Conservation (phyloP, 352 stramenopile species). For the Blastocystis sp. region DNA sequence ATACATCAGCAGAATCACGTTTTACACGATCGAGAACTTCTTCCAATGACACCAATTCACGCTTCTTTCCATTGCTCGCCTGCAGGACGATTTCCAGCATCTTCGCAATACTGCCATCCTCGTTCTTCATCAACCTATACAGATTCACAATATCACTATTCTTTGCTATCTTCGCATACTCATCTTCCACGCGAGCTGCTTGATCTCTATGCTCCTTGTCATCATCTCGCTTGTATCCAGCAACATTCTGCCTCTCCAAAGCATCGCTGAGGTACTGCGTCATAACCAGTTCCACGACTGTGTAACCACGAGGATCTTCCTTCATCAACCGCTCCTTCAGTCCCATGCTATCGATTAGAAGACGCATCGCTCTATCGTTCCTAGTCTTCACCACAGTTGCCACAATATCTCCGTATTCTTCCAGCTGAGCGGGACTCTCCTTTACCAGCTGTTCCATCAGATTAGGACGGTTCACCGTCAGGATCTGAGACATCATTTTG, state of each 20-base stretch:
- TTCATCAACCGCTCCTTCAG: not conserved
- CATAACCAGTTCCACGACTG: slow-evolving; percentile 31
- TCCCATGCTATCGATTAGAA: slow-evolving; percentile 30
- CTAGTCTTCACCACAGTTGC: not conserved
- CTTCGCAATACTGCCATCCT: not conserved
- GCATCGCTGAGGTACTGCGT: not conserved
- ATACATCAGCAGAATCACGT: not conserved
- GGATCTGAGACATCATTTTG: not conserved
- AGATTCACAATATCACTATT: not conserved
- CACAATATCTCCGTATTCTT: not conserved
- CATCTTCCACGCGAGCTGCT: not conserved
- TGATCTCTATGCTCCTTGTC: not conserved
- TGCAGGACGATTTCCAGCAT: slow-evolving; percentile 35
- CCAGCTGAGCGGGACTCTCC: not conserved
- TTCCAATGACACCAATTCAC: not conserved
- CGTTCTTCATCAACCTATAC: not conserved
- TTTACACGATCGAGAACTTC: slow-evolving; percentile 34
- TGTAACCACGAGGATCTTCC: slow-evolving; percentile 38
- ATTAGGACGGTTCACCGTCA: not conserved
- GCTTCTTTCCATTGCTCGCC: not conserved
- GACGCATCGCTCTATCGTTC: not conserved
- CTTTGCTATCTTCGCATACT: not conserved
- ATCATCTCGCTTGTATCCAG: not conserved
- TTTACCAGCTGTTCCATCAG: not conserved
- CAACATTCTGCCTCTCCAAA: not conserved